Percentiles rank a stretch among this genome's conserved stretches.
These are phyloP conservation scores for Phycomyces nitens DNA, from an alignment of 192 early-diverging fungal genomes.

Conservation along the genomic window DNA sequence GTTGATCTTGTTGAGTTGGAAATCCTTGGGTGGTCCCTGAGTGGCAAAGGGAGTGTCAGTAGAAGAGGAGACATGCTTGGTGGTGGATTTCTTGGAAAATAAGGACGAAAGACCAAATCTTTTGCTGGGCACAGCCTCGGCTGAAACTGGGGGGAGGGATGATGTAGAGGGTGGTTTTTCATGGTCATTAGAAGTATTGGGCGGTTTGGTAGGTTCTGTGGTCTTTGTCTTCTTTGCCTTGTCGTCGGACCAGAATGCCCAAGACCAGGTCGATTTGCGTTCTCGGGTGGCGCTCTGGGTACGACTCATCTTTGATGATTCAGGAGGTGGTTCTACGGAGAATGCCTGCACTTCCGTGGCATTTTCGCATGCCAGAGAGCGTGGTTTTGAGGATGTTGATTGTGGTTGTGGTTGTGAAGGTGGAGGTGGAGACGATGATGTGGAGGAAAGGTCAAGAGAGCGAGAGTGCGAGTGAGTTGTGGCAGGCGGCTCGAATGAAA, in stretches of 20 bases:
- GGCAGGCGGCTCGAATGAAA: neutral
- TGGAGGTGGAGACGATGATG: too few relatives aligned
- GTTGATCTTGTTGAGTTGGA: conserved; percentile 18
- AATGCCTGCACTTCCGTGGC: conserved; percentile 1
- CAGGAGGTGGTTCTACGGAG: neutral
- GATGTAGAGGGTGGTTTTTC: neutral
- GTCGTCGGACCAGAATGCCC: conserved; percentile 19
- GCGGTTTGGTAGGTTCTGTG: neutral
- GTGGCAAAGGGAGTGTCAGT: neutral
- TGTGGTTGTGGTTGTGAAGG: neutral
- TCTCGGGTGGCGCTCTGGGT: neutral
- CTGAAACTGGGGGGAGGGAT: neutral
- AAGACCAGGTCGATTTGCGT: conserved; percentile 12
- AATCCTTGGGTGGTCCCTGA: conserved; percentile 21
- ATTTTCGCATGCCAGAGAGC: too few relatives aligned
- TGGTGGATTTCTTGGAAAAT: too few relatives aligned
- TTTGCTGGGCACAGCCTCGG: neutral
- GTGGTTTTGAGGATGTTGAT: neutral
- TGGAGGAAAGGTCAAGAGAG: neutral
- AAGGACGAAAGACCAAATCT: too few relatives aligned
- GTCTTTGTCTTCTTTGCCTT: conserved; percentile 17
- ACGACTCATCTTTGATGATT: neutral
- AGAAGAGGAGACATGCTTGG: neutral
- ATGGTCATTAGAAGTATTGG: neutral
- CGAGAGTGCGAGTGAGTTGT: neutral